Base-by-base conservation (phyloP, 768 basidiomycete genomes). In the Pulveroboletus ravenelii region DNA sequence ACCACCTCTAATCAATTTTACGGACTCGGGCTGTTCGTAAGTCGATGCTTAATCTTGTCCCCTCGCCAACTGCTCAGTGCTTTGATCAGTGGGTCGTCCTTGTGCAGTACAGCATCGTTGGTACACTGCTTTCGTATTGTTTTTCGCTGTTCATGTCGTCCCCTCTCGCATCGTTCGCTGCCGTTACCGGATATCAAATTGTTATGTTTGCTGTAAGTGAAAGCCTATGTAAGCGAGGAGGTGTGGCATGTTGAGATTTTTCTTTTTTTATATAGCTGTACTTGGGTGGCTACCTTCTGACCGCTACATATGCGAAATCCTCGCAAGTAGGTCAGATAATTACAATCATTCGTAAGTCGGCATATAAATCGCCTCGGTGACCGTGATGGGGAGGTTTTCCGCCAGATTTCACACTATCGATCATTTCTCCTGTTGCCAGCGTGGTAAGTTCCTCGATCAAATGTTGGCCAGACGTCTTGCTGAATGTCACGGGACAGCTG, bases 91-190 rank as follows among this genome's bases (percentile, higher is more conserved):
- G 89, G 83, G 57, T 90, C 13, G 70, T 85, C 3, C 68, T 89
- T 25, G 77, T 87, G 1, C 70, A 87, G 7, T 90, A 89, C 55
- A 84, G 86, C 10, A 76, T 86, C 42, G 76, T 81, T 8, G 80
- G 79, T 13, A 78, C 85, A 3, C 66, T 90, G 45, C 86, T 88
- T 55, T 72, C 87, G 15, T 89, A 87, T 61, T 82, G 78, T 44
- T 71, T 78, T 13, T 81, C 86, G 5, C 64, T 88, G 14, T 61
- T 82, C 47, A 77, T 79, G 48, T 62, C 78, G 1, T 85, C 86
- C 0, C 82, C 87, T 10, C 70, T 91, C 23, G 82, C 84, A 3
- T 82, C 87, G 3, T 90, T 89, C 55, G 87, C 89, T 1, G 69
- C 76, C 6, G 78, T 82, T 13, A 87, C 87, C 5, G 87, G 80